Base-by-base conservation (phyloP, 2,329 filamentous ascomycete species). In the Cladorrhinum sp. region DNA sequence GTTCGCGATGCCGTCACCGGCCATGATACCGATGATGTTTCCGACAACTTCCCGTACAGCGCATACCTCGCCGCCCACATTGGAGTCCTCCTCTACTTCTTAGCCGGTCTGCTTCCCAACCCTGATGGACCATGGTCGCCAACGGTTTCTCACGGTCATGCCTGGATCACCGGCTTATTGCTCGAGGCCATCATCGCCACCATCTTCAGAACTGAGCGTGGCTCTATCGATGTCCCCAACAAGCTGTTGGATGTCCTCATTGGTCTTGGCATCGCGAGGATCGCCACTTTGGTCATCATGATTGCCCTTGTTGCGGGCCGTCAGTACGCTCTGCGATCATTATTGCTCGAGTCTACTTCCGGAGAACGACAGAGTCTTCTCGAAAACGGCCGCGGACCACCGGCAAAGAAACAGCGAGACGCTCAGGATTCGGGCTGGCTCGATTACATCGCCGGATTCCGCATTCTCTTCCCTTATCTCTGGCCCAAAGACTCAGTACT, bases 391-490 rank as follows among this genome's bases (percentile, higher is more conserved):
- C 71, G 74, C 48, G 72, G 70, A 1, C 57, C 70, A 0, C 62
- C 59, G 6, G 67, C 66, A 20, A 3, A 9, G 3, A 66, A 69
- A 36, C 58, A 62, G 2, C 65, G 66, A 36, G 67, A 71, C 55
- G 69, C 73, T 9, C 71, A 74, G 50, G 70, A 73, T 26, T 71
- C 73, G 2, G 72, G 76, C 2, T 99, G 95, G 95, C 96, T 90
- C 86, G 93, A 98, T 72, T 99, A 99, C 73, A 79, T 97, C 62
- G 87, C 89, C 65, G 92, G 94, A 49, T 99, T 98, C 75, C 90
- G 89, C 10, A 81, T 97, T 56, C 96, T 99, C 76, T 96, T 98
- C 73, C 94, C 93, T 0, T 99, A 98, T 72, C 85, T 98, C 61
- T 99, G 95, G 95, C 95, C 95, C 0, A 89, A 87, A 69, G 94